phyloP scores from a whole-genome alignment of 768 basidiomycete species.

The Leucogyrophana mollusca region DNA sequence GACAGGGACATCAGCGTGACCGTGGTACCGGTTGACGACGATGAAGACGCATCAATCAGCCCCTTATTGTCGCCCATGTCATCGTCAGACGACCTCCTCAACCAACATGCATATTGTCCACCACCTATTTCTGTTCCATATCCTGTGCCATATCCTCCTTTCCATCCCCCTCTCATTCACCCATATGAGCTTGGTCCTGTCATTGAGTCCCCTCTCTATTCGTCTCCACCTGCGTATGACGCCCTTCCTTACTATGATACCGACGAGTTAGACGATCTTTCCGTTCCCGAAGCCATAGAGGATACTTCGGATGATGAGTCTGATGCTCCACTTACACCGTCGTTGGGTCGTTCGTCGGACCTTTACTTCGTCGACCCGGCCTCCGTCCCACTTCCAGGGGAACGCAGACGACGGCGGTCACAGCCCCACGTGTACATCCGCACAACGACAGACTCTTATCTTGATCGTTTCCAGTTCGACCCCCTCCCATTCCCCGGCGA shows the following conservation, averaged over 20 bases:
- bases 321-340: slow-evolving; percentile 64
- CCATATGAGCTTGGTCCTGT: slow-evolving; percentile 48
- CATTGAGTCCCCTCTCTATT: slow-evolving; percentile 41
- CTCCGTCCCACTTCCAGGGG: slow-evolving; percentile 47
- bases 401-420: slow-evolving; percentile 48
- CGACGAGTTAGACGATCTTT: slow-evolving; percentile 66
- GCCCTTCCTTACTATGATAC: slow-evolving; percentile 62
- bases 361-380: slow-evolving; percentile 51
- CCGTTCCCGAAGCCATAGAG: slow-evolving; percentile 80
- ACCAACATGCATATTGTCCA: slow-evolving; percentile 48
- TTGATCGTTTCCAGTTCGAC: slow-evolving; percentile 67
- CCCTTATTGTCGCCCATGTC: slow-evolving; percentile 70
- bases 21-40: slow-evolving; percentile 56
- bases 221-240: slow-evolving; percentile 38
- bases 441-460: slow-evolving; percentile 54
- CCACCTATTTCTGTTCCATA: slow-evolving; percentile 50
- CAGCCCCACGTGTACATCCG: slow-evolving; percentile 62
- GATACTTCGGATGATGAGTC: slow-evolving; percentile 87
- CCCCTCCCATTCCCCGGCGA: slow-evolving; percentile 67
- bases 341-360: slow-evolving; percentile 56
- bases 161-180: slow-evolving; percentile 55
- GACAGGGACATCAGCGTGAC: slow-evolving; percentile 47
- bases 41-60: slow-evolving; percentile 56
- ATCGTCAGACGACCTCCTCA: slow-evolving; percentile 72
- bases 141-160: slow-evolving; percentile 67